Base-by-base conservation (phyloP, 1,139 yeast species). In the Lodderomyces parapsilosis region DNA sequence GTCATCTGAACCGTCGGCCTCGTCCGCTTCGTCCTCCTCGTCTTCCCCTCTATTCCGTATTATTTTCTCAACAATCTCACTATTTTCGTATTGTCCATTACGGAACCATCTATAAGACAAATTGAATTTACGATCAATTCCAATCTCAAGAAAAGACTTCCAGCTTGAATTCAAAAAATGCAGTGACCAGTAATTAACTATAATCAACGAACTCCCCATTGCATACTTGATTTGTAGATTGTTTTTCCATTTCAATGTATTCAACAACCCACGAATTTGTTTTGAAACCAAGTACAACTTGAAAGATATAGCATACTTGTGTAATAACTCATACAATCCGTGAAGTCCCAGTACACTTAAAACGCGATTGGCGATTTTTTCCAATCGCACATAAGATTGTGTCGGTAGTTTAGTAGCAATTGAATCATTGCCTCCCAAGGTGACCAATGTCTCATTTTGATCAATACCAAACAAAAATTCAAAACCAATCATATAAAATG, bases 401-500 rank as follows among this genome's bases (percentile, higher is more conserved):
- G 50, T 49, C 6, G 77, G 76, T 34, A 72, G 55, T 38, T 50
- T 52, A 0, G 77, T 71, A 15, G 56, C 50, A 22, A 63, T 55
- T 33, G 58, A 57, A 40, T 57, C 54, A 31, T 31, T 31, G 6
- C 23, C 25, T 20, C 51, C 52, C 45, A 63, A 65, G 27, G 71
- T 62, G 35, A 66, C 66, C 35, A 69, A 51, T 10, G 58, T 51
- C 1, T 65, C 61, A 43, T 66, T 71, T 0, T 67, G 70, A 49
- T 66, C 65, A 30, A 75, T 65, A 3, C 78, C 78, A 51, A 83
- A 80, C 3, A 77, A 66, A 48, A 89, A 80, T 46, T 80, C 74
- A 62, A 90, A 86, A 58, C 88, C 94, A 27, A 93, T 86, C 51
- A 86, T 73, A 56, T 82, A 84, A 53, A 86, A 84, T 10, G 91